These are phyloP conservation scores for Pseudogymnoascus pannorum DNA, from an alignment of 2,329 filamentous ascomycete species.

Conservation along the genomic window DNA sequence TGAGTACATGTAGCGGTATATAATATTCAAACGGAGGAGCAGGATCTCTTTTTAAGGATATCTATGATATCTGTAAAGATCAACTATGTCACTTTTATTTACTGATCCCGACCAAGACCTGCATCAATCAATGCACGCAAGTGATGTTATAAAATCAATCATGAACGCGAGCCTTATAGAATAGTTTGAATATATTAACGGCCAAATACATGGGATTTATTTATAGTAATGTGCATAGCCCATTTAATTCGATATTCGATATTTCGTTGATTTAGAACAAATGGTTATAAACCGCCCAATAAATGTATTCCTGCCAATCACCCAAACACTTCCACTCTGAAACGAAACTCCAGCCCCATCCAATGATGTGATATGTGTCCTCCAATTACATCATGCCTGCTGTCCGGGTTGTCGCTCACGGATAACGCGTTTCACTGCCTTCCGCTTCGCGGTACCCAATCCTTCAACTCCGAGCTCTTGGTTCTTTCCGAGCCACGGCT, in stretches of 20 bases:
- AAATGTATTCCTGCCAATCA: not conserved
- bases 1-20: not conserved
- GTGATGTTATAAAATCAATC: not conserved
- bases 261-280: not conserved
- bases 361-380: not conserved
- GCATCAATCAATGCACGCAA: not conserved
- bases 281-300: not conserved
- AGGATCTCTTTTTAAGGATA: no score
- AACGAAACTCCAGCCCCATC: not conserved
- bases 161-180: not conserved
- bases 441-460: conserved; percentile 76
- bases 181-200: not conserved
- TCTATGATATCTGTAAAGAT: not conserved
- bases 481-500: conserved; percentile 87
- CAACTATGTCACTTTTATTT: not conserved
- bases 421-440: conserved; percentile 47
- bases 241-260: not conserved
- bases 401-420: conserved; percentile 2
- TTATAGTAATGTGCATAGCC: not conserved
- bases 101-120: not conserved
- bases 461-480: conserved; percentile 77
- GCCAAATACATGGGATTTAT: not conserved
- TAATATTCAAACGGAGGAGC: not conserved
- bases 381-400: conserved; percentile 4
- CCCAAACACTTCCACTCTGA: not conserved